Conservation (phyloP, 495 filamentous ascomycete genomes). For the Penicillium parvum region DNA sequence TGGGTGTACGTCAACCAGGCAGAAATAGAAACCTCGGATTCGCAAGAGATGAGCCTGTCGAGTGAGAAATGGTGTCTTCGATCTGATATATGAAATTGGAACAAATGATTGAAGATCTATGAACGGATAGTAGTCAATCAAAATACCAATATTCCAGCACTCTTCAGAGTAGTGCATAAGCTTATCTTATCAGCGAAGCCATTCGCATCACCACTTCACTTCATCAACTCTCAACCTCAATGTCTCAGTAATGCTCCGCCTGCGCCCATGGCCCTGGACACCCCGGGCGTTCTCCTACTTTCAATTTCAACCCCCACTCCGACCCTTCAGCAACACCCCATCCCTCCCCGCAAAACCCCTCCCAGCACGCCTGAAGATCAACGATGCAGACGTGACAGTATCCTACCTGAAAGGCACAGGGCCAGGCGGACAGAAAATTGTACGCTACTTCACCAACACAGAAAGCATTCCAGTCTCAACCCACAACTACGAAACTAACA, state of each 20-base stretch:
- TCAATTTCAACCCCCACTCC: background rate
- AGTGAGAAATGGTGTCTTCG: no score
- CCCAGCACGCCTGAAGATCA: conserved; percentile 69
- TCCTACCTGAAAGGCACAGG: conserved; percentile 88
- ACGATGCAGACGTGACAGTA: conserved; percentile 75
- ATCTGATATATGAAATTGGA: no score
- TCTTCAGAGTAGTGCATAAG: background rate
- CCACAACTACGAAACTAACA: no score
- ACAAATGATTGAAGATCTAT: no score
- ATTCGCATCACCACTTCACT: background rate
- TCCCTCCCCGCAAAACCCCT: conserved; percentile 48
- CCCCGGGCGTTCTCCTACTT: background rate
- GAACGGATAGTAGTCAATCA: no score
- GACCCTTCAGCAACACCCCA: conserved; percentile 27
- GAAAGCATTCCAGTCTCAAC: background rate
- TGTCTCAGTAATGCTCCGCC: background rate
- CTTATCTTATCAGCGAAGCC: conserved; percentile 4
- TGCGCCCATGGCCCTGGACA: background rate
- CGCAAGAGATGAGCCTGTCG: no score
- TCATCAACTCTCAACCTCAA: background rate
- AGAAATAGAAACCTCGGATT: no score
- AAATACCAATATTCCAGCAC: no score
- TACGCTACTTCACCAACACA: conserved; percentile 17
- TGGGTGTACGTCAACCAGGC: no score
- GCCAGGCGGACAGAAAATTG: conserved; percentile 93